Percentiles rank a stretch among this genome's conserved stretches.
phyloP scores from a whole-genome alignment of 495 filamentous ascomycete genomes.

The Penicillium angulare region DNA sequence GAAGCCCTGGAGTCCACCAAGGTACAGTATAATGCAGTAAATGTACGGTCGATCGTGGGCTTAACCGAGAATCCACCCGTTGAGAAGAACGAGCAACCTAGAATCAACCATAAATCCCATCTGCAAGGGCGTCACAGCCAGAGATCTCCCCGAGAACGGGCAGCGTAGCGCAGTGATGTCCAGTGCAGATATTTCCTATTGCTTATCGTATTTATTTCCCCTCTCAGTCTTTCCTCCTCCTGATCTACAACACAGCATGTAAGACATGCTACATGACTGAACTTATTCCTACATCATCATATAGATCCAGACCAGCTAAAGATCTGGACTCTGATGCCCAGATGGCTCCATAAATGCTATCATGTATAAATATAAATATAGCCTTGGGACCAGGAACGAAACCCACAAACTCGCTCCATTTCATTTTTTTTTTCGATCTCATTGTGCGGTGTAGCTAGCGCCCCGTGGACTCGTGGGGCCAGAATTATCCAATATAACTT shows the following conservation, averaged over 20 bases:
- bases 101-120: background rate
- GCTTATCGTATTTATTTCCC: background rate
- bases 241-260: background rate
- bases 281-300: too few species aligned
- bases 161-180: constrained; percentile 7
- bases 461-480: background rate
- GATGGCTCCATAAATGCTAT: background rate
- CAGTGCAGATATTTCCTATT: constrained; percentile 10
- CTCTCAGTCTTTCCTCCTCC: background rate
- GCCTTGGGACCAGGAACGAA: background rate
- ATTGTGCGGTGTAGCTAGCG: constrained; percentile 22
- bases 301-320: too few species aligned
- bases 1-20: too few species aligned
- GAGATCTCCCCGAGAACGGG: constrained; percentile 19
- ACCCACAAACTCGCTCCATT: background rate
- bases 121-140: constrained; percentile 16
- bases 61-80: constrained; percentile 1
- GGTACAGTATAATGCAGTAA: background rate
- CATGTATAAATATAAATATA: background rate
- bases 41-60: constrained; percentile 5
- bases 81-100: background rate
- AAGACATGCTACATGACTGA: too few species aligned
- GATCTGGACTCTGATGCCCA: too few species aligned
- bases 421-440: background rate
- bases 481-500: constrained; percentile 13